Percentiles rank a stretch among this genome's conserved stretches.
phyloP scores from a whole-genome alignment of 495 filamentous ascomycete genomes.

The Aspergillus egyptiacus region DNA sequence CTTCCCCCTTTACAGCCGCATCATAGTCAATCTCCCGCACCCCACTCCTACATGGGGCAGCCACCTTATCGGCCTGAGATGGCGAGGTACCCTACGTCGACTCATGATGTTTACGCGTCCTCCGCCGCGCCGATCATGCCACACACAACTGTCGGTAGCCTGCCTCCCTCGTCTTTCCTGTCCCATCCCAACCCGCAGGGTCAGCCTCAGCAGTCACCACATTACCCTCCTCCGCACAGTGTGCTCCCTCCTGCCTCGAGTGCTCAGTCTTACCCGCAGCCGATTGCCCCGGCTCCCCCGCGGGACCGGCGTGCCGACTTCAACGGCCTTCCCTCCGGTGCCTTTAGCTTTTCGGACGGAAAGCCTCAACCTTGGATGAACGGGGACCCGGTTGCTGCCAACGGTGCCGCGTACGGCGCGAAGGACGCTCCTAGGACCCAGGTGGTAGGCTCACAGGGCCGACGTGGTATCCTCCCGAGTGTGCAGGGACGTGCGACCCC shows the following conservation, averaged over 20 bases:
- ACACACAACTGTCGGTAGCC: slow-evolving; percentile 54
- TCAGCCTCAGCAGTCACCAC: slow-evolving; percentile 50
- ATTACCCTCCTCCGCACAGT: slow-evolving; percentile 54
- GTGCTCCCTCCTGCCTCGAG: slow-evolving; percentile 61
- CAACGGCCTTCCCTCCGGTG: slow-evolving; percentile 59
- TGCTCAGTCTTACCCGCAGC: slow-evolving; percentile 62
- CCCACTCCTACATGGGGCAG: slow-evolving; percentile 53
- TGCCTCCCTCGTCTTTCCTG: slow-evolving; percentile 48
- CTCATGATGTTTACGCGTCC: slow-evolving; percentile 54
- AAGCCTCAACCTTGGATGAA: slow-evolving; percentile 38
- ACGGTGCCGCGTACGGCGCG: slow-evolving; percentile 35
- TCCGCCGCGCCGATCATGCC: slow-evolving; percentile 42
- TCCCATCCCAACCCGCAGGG: slow-evolving; percentile 48
- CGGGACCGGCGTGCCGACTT: slow-evolving; percentile 49
- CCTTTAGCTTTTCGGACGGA: slow-evolving; percentile 46
- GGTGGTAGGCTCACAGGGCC: slow-evolving; percentile 87
- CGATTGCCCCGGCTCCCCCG: slow-evolving; percentile 64
- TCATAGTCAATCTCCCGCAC: slow-evolving; percentile 43
- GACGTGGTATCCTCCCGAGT: slow-evolving; percentile 83
- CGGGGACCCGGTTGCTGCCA: slow-evolving; percentile 34
- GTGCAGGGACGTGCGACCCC: slow-evolving; percentile 72
- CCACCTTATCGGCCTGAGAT: slow-evolving; percentile 55
- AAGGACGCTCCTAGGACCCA: slow-evolving; percentile 66
- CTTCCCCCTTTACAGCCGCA: slow-evolving; percentile 64
- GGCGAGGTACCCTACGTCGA: slow-evolving; percentile 56